Evolutionary conservation across 208 protist genomes (phyloP).

Genomic region (Phytomonas sp.): DNA sequence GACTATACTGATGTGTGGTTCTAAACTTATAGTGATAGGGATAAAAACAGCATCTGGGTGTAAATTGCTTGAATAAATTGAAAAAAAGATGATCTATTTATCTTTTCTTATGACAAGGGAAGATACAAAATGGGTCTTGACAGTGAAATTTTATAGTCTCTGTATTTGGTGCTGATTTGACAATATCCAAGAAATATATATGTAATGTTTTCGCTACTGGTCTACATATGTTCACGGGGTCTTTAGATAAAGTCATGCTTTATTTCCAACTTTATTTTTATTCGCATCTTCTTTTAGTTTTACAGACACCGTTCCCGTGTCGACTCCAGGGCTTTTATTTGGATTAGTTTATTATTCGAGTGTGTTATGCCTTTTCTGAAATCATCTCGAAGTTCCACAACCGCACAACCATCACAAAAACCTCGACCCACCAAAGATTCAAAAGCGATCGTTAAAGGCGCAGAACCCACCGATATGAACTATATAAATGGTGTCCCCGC

Average conservation of each 20-base stretch:
- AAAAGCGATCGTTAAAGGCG: not conserved
- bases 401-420: not conserved
- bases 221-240: not conserved
- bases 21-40: not conserved
- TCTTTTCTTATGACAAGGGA: not conserved
- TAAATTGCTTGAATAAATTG: not conserved
- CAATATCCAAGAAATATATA: not conserved
- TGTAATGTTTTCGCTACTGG: not conserved
- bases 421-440: not conserved
- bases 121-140: not conserved
- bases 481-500: not conserved
- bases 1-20: not conserved
- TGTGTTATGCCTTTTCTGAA: not conserved
- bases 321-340: not conserved
- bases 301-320: not conserved
- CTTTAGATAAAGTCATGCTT: not conserved
- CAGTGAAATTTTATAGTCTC: not conserved
- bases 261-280: not conserved
- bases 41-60: not conserved
- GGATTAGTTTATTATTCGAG: not conserved
- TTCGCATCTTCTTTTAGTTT: not conserved
- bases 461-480: not conserved
- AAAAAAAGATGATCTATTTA: not conserved
- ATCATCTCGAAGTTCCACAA: not conserved
- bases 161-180: not conserved